phyloP scores from a whole-genome alignment of 768 basidiomycete species.

The Suillus variegatus region DNA sequence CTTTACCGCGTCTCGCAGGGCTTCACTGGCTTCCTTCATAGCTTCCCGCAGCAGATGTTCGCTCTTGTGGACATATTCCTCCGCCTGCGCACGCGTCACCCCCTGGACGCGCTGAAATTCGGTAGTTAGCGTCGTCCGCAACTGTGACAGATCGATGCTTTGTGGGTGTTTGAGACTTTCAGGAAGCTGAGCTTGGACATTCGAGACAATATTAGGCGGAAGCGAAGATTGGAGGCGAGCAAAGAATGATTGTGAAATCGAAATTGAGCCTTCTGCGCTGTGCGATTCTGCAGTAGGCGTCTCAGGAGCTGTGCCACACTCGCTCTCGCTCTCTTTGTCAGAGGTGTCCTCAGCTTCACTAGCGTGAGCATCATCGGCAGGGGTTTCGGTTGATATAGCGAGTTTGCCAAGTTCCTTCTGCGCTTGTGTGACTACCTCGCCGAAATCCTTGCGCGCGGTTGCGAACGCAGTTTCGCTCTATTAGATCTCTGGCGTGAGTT shows the following conservation, averaged over 20 bases:
- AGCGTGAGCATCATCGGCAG: constrained; percentile 12
- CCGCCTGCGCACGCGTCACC: constrained; percentile 72
- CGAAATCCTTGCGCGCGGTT: constrained; percentile 71
- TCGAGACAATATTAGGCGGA: constrained; percentile 71
- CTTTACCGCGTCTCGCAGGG: constrained; percentile 86
- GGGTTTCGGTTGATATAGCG: constrained; percentile 35
- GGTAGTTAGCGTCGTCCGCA: constrained; percentile 60
- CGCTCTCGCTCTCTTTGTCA: constrained; percentile 20
- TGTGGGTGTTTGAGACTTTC: constrained; percentile 64
- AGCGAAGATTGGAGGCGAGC: constrained; percentile 72
- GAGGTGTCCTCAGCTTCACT: constrained; percentile 13
- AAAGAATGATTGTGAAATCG: constrained; percentile 51
- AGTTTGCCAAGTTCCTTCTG: constrained; percentile 75
- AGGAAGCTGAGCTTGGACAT: constrained; percentile 68
- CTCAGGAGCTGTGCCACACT: constrained; percentile 27
- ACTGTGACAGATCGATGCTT: constrained; percentile 66
- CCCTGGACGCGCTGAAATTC: constrained; percentile 79
- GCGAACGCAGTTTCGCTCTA: constrained; percentile 73
- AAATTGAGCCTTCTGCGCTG: constrained; percentile 23
- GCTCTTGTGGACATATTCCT: constrained; percentile 82
- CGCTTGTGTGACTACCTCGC: constrained; percentile 74
- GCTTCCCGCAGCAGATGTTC: constrained; percentile 65
- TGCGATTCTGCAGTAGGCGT: constrained; percentile 26
- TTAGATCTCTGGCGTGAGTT: constrained; percentile 10
- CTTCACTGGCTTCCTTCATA: constrained; percentile 79